A percentile compares a stretch with the other conserved stretches of the same genome.
Evolutionary conservation across 139 green algal genomes (phyloP).

Genomic region (Tetraselmis chui): DNA sequence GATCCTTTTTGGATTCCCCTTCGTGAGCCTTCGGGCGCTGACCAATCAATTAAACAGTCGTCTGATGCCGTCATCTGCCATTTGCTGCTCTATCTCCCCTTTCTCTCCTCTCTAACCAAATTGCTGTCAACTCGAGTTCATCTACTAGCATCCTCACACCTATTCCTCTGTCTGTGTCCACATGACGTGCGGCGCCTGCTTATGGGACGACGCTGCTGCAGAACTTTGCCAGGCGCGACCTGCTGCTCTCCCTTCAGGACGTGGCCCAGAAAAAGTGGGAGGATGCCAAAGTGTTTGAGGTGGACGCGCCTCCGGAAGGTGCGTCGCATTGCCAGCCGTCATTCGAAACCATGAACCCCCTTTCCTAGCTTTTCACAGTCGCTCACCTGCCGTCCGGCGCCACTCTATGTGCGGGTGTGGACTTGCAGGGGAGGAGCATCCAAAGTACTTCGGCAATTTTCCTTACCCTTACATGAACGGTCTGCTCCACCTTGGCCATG

Average conservation of each 20-base stretch:
- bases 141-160: no score
- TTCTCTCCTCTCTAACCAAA: no score
- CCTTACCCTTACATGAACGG: slow-evolving; percentile 99
- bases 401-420: neutral
- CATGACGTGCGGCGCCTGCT: no score
- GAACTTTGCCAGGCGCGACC: slow-evolving; percentile 59
- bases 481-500: slow-evolving; percentile 94
- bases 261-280: slow-evolving; percentile 75
- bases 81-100: no score
- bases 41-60: no score
- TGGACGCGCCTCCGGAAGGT: slow-evolving; percentile 58
- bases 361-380: neutral
- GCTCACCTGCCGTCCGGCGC: neutral
- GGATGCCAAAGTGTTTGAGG: slow-evolving; percentile 75
- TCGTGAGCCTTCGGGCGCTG: no score
- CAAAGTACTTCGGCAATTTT: slow-evolving; percentile 98
- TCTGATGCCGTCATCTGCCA: no score
- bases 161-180: no score
- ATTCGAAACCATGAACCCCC: neutral
- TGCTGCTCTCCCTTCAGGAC: slow-evolving; percentile 74
- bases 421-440: slow-evolving; percentile 14
- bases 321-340: neutral
- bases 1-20: no score
- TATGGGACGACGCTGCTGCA: no score
- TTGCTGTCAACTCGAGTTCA: no score